Base-by-base conservation (phyloP, 2,329 filamentous ascomycete genomes). In the Arthrobotrys sphaeroides region DNA sequence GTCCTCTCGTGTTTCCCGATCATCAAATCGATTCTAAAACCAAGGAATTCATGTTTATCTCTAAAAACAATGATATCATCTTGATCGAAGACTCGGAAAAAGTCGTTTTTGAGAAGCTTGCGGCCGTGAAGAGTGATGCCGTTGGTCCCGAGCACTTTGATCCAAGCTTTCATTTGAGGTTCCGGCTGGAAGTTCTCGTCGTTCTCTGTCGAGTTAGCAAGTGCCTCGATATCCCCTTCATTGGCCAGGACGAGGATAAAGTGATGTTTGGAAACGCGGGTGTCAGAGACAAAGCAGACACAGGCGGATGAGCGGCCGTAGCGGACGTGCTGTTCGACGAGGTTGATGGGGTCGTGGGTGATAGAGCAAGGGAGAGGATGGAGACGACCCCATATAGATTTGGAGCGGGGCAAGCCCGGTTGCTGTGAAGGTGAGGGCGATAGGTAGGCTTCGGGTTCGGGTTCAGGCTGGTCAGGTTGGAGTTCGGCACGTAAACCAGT, bases 11-110 rank as follows among this genome's bases (percentile, higher is more conserved):
- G 67, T 28, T 62, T 59, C 1, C 79, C 79, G 16, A 78, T 72
- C 20, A 65, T 77, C 3, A 80, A 64, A 49, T 79, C 78, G 40
- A 78, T 77, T 20, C 45, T 75, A 43, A 78, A 80, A 5, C 78
- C 79, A 7, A 79, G 42, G 26, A 74, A 78, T 16, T 80, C 78
- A 4, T 42, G 36, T n/a, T 77, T 69, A 12, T 76, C 77, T 7
- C 77, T 55, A 20, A 79, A 78, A 5, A 80, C 57, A 12, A 79
- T 75, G n/a, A 80, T 61, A 22, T 78, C 45, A 36, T 80, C 79
- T 2, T 77, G 78, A 31, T 80, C 57, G 26, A 57, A 80, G 7
- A 80, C 72, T 26, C 78, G 72, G 31, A 76, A 77, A 18, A 77
- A 73, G 7, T 70, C 62, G 18, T 77, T 76, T 24, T 75, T 77